Conservation (phyloP, 1,284 basidiomycete species). For the Polyporus tsugae region DNA sequence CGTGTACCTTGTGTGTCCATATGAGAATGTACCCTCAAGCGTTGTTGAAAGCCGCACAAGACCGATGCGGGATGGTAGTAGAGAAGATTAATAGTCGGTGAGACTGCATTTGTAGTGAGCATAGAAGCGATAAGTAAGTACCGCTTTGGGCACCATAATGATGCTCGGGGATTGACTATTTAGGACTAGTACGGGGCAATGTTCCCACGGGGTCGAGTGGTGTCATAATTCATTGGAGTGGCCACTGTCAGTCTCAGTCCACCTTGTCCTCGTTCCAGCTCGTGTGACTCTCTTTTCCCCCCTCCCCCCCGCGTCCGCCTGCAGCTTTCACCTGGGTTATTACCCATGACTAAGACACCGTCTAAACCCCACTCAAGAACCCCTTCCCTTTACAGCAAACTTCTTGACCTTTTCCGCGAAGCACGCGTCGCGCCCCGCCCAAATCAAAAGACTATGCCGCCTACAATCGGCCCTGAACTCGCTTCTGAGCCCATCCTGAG, state of each 20-base stretch:
- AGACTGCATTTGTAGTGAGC: too few species aligned
- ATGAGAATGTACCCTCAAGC: slow-evolving; percentile 10
- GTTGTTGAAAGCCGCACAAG: neutral
- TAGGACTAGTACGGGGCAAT: neutral
- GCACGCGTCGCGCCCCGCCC: slow-evolving; percentile 32
- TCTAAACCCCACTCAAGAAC: slow-evolving; percentile 24
- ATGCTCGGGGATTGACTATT: neutral
- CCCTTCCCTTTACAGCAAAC: slow-evolving; percentile 32
- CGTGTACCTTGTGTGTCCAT: neutral
- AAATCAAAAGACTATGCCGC: slow-evolving; percentile 35
- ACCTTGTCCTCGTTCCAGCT: slow-evolving; percentile 16
- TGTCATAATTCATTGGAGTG: neutral
- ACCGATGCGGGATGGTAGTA: neutral
- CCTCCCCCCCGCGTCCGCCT: neutral
- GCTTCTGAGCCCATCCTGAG: slow-evolving; percentile 30
- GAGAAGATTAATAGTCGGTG: too few species aligned
- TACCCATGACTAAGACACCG: slow-evolving; percentile 26
- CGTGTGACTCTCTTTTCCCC: slow-evolving; percentile 26
- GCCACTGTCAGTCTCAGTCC: neutral
- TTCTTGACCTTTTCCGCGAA: slow-evolving; percentile 35
- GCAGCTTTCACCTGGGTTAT: neutral
- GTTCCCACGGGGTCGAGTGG: slow-evolving; percentile 23
- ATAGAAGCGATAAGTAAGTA: too few species aligned
- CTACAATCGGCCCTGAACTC: slow-evolving; percentile 41
- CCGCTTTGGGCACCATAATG: neutral